Evolutionary conservation across 768 basidiomycete species (phyloP).

Genomic region (Lentinula guzmanii): DNA sequence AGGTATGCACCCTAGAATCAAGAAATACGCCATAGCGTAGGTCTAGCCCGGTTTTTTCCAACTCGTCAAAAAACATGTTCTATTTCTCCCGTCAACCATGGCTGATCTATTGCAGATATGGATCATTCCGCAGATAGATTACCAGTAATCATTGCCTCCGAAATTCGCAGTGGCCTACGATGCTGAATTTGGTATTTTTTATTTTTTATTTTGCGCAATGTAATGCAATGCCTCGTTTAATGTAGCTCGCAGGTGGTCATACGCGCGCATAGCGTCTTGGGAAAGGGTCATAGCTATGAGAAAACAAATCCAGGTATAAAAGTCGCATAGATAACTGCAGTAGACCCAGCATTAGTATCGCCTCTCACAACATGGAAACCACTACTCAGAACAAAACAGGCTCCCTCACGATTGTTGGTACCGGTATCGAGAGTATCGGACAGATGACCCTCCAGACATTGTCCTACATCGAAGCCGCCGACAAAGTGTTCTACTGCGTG

Average conservation of each 20-base stretch:
- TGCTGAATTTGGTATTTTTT: too few species aligned
- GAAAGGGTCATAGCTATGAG: too few species aligned
- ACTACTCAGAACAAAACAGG: background rate
- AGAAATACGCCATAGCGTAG: too few species aligned
- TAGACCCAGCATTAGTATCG: background rate
- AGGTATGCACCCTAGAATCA: background rate
- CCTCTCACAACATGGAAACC: background rate
- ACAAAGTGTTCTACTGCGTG: conserved; percentile 3
- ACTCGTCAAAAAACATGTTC: background rate
- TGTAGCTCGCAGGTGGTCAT: background rate
- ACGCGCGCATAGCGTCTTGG: too few species aligned
- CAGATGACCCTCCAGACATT: conserved; percentile 6
- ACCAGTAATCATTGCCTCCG: too few species aligned
- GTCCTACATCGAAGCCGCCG: conserved; percentile 4
- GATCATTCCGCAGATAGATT: too few species aligned
- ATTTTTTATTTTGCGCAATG: too few species aligned
- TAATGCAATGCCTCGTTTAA: background rate
- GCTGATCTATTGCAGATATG: too few species aligned
- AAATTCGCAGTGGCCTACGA: too few species aligned
- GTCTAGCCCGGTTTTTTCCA: background rate
- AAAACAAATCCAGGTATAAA: background rate
- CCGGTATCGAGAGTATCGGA: conserved; percentile 5
- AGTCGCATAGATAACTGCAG: background rate
- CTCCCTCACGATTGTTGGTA: background rate
- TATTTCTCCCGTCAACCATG: background rate